Conservation (phyloP, 768 basidiomycete species). For the Suillus tomentosus region DNA sequence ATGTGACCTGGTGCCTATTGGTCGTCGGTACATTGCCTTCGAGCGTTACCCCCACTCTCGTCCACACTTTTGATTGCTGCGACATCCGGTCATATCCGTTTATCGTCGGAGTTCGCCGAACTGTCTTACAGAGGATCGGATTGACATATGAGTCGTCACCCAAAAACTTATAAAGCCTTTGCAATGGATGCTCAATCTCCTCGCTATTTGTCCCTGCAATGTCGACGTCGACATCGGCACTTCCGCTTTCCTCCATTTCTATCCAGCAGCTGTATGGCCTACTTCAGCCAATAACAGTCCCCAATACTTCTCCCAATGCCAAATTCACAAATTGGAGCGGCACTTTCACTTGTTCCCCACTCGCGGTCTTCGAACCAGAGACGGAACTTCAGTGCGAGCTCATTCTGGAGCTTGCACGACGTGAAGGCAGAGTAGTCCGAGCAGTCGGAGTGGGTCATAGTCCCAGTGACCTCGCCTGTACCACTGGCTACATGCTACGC, state of each 20-base stretch:
- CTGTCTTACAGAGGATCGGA: slow-evolving; percentile 26
- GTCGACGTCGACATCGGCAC: slow-evolving; percentile 36
- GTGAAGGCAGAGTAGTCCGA: slow-evolving; percentile 70
- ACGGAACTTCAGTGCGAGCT: slow-evolving; percentile 67
- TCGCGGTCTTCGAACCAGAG: slow-evolving; percentile 75
- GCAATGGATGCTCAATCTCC: slow-evolving; percentile 35
- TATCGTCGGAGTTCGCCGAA: slow-evolving; percentile 17
- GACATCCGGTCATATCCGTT: slow-evolving; percentile 20
- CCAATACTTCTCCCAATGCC: slow-evolving; percentile 39
- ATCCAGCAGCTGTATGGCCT: slow-evolving; percentile 50
- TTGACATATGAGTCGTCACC: slow-evolving; percentile 27
- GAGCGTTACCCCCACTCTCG: slow-evolving; percentile 14
- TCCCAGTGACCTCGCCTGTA: slow-evolving; percentile 93
- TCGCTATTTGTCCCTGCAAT: slow-evolving; percentile 37
- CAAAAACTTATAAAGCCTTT: slow-evolving; percentile 34
- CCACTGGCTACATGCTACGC: slow-evolving; percentile 81
- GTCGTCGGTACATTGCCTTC: slow-evolving; percentile 17
- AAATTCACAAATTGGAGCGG: slow-evolving; percentile 86
- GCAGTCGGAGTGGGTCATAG: slow-evolving; percentile 91
- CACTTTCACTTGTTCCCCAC: slow-evolving; percentile 72
- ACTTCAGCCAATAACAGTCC: slow-evolving; percentile 57
- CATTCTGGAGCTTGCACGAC: slow-evolving; percentile 78
- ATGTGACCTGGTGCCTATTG: slow-evolving; percentile 16
- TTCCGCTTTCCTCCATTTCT: slow-evolving; percentile 41
- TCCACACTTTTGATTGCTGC: slow-evolving; percentile 13